Percentiles rank a stretch among this genome's conserved stretches.
These are phyloP conservation scores for Oryza longistaminata DNA, from an alignment of 176 grass and related monocot species.

Conservation along the genomic window DNA sequence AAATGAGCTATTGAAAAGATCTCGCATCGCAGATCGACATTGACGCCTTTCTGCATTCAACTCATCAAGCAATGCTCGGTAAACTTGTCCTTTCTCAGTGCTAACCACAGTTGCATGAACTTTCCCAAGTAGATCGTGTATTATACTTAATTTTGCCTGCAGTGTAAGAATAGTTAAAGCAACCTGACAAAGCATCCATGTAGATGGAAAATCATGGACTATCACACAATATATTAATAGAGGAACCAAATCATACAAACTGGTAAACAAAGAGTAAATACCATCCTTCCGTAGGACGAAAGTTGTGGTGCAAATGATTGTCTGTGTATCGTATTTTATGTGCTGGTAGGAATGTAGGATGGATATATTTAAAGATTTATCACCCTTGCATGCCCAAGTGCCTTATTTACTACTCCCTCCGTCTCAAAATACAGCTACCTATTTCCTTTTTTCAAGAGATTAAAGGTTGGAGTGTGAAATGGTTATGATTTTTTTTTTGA, in stretches of 20 bases:
- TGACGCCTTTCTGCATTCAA: constrained; percentile 78
- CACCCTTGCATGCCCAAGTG: too few relatives aligned
- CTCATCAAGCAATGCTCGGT: constrained; percentile 69
- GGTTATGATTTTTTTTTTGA: too few relatives aligned
- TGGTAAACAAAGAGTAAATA: not conserved
- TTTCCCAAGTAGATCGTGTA: constrained; percentile 93
- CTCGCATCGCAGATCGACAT: constrained; percentile 71
- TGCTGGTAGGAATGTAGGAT: not conserved
- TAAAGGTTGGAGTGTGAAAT: too few relatives aligned
- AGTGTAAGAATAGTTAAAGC: constrained; percentile 11
- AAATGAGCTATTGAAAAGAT: constrained; percentile 77
- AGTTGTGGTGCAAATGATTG: not conserved
- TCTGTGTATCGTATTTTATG: not conserved
- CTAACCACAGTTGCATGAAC: constrained; percentile 84
- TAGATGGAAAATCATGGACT: constrained; percentile 17
- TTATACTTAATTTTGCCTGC: constrained; percentile 93
- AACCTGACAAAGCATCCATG: not conserved
- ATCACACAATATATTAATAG: constrained; percentile 6
- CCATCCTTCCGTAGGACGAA: not conserved
- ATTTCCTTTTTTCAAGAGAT: too few relatives aligned
- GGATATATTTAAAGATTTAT: not conserved
- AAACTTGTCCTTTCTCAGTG: constrained; percentile 82
- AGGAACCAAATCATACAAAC: constrained; percentile 8
- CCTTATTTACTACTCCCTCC: too few relatives aligned
- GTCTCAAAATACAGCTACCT: too few relatives aligned